Evolutionary conservation across 2,329 filamentous ascomycete species (phyloP), one percentile per base, ranked within the genome.

Genomic region (Ophiostoma sp.): DNA sequence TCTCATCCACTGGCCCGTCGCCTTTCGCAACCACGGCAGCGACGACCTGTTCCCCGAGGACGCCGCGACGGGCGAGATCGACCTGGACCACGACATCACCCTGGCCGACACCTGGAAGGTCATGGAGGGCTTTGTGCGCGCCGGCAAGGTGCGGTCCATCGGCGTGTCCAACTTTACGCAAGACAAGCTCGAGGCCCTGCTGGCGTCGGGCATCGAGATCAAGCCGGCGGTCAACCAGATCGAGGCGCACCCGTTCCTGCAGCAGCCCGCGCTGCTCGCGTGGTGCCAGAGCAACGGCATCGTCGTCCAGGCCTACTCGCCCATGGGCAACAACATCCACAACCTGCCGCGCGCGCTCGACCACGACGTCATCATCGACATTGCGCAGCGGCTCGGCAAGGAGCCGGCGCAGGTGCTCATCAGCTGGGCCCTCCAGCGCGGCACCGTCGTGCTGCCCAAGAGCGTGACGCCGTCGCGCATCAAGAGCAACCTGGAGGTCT

Each of bases 341-440:
- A 27, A 38, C 49, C 65, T 68, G 47, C 70, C 70, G 47, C 65
- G 64, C 0, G 66, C 63, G 45, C 41, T 70, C 18, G 69, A 66
- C n/a, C 64, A 69, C 36, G 63, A 62, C 8, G 58, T 64, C 14
- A 47, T 70, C 14, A 27, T 66, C 27, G 69, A 38, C 4, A 49
- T 70, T 36, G 70, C 70, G 41, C 44, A 67, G 55, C 9, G 42
- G 6, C 63, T 70, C 9, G 68, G 63, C 65, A 47, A n/a, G 7
- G 65, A 67, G 5, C 84, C 91, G 4, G 89, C 91, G 8, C 92
- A 97, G 83, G 84, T 96, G 38, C 83, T 96, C 70, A 83, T 97
- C 72, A 85, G 92, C 74, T 97, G 93, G 93, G 87, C 91, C 38
- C 95, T 92, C 16, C 92, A 96, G 83, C 84, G 90, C 63, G 87